Base-by-base conservation (phyloP, 345 rosid genomes). In the Murraya koenigii region DNA sequence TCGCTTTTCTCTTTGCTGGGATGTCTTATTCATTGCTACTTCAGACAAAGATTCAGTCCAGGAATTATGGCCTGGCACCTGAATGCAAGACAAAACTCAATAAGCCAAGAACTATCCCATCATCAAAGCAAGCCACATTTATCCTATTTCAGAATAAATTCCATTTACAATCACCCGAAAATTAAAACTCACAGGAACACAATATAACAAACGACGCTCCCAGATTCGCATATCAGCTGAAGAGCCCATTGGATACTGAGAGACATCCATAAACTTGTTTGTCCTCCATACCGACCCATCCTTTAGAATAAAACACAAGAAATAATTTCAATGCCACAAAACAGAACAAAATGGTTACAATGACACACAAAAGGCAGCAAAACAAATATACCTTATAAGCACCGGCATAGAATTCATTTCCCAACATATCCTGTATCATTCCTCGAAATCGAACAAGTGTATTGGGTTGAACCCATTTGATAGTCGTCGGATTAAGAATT, bases 401-500 rank as follows among this genome's bases (percentile, higher is more conserved):
- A 82, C 99, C 99, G 17, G 87, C 97, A 73, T 96, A 96, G 72
- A 96, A 89, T 78, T 94, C 99, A 88, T 94, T 94, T 63, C 98
- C 98, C 87, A 94, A 78, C 98, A 96, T 94, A 79, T 96, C 99
- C 71, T 96, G 99, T 63, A 96, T 84, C 99, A 96, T 94, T 77
- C 98, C 98, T 13, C 95, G 89, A 68, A 89, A 96, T 61, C 99
- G 82, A 11, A 96, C 97, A 4, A 96, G 91, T 25, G 87, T 89
- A 28, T 91, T 84, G 26, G 95, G 92, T 77, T 87, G 92, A 71
- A 96, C 35, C 86, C 86, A 87, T 66, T 79, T 81, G 54, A 92
- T 36, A 19, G 81, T 91, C 60, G 81, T 80, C 1, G 82, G 80
- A 81, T 86, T 84, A 17, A 96, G 90, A 52, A 90, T 68, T 2